Conservation (phyloP, 2,329 filamentous ascomycete genomes). For the Penicillium aurantiogriseum region DNA sequence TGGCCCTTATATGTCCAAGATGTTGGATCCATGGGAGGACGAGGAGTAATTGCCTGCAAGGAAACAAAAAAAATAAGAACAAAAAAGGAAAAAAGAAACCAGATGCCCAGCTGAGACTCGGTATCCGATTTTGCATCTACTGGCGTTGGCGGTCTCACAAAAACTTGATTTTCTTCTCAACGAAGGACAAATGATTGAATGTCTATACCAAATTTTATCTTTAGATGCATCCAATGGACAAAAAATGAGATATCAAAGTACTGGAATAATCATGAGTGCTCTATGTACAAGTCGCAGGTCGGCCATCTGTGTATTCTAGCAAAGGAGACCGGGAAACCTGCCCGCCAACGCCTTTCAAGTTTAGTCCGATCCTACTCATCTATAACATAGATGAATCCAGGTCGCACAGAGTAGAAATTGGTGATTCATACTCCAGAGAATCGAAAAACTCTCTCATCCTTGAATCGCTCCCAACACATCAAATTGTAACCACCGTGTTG, state of each 20-base stretch:
- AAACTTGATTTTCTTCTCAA: slow-evolving; percentile 20
- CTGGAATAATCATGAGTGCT: slow-evolving; percentile 16
- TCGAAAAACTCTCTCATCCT: slow-evolving; percentile 7
- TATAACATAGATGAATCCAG: background rate
- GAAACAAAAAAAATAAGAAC: background rate
- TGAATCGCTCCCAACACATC: slow-evolving; percentile 13
- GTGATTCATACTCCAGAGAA: background rate
- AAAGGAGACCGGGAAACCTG: slow-evolving; percentile 20
- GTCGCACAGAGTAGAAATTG: slow-evolving; percentile 2
- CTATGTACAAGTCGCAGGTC: slow-evolving; percentile 25
- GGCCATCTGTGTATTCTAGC: slow-evolving; percentile 11
- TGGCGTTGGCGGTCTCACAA: slow-evolving; percentile 22
- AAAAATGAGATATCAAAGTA: slow-evolving; percentile 8
- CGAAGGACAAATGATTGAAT: slow-evolving; percentile 28
- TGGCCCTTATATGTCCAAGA: slow-evolving; percentile 72
- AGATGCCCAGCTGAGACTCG: background rate
- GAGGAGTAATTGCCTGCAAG: slow-evolving; percentile 29
- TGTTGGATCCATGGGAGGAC: slow-evolving; percentile 43
- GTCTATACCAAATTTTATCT: slow-evolving; percentile 21
- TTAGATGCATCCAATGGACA: slow-evolving; percentile 9
- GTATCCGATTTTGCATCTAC: slow-evolving; percentile 16
- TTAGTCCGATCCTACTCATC: slow-evolving; percentile 1
- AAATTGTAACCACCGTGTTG: slow-evolving; percentile 10
- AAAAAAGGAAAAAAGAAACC: background rate
- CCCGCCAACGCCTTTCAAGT: slow-evolving; percentile 16